Evolutionary conservation across 306 rosid species (phyloP).

Genomic region (Citrullus colocynthis): DNA sequence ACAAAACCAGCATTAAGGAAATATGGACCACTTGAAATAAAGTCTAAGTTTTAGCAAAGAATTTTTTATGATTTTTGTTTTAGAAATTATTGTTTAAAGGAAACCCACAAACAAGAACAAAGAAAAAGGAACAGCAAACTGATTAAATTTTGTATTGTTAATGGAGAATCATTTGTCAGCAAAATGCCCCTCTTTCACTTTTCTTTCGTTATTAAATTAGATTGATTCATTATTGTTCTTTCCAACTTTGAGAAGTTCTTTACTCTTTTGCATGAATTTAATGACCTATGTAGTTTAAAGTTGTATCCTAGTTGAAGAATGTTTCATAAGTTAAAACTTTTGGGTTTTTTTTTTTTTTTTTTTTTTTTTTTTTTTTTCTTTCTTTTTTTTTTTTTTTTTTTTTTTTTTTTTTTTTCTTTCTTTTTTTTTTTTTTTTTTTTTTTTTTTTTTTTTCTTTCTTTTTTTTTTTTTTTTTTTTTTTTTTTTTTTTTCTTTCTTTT

Average conservation of each 20-base stretch:
- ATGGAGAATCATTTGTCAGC: constrained; percentile 6
- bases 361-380: fast-evolving
- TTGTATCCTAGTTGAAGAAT: not conserved
- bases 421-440: too few relatives aligned
- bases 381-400: too few relatives aligned
- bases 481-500: too few relatives aligned
- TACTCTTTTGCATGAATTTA: not conserved
- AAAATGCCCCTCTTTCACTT: not conserved
- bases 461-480: too few relatives aligned
- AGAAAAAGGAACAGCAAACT: not conserved
- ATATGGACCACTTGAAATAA: constrained; percentile 20
- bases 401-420: too few relatives aligned
- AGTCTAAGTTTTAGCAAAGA: constrained; percentile 9
- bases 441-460: too few relatives aligned
- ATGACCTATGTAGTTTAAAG: not conserved
- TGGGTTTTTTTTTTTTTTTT: too few relatives aligned
- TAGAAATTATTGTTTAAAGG: not conserved
- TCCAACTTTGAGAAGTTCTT: not conserved
- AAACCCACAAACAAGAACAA: not conserved
- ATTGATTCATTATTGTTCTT: not conserved
- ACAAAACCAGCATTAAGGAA: constrained; percentile 23
- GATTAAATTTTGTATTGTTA: not conserved
- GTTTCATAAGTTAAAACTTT: not conserved
- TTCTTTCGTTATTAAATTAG: not conserved
- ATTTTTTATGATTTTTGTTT: not conserved